phyloP scores from a whole-genome alignment of 345 rosid genomes.

The Euphorbia lathyris region DNA sequence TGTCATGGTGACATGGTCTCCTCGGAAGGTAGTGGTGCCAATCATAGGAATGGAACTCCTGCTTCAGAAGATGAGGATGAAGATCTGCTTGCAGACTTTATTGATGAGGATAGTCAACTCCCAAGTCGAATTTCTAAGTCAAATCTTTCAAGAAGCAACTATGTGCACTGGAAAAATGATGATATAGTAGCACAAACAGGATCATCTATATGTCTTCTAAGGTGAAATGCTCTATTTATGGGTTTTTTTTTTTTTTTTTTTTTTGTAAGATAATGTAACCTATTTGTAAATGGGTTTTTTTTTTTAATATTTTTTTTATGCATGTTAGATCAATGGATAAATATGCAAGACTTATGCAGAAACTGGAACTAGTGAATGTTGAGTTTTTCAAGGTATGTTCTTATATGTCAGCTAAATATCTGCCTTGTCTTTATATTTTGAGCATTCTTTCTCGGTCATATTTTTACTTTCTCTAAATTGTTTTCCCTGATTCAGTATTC shows the following conservation, averaged over 20 bases:
- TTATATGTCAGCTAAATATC: conserved; percentile 8
- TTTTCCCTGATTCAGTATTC: conserved; percentile 55
- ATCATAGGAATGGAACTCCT: conserved; percentile 50
- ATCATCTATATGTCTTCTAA: conserved; percentile 90
- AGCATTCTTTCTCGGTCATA: conserved; percentile 10
- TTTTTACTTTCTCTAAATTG: conserved; percentile 27
- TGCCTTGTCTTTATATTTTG: conserved; percentile 13
- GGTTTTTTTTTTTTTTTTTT: background rate
- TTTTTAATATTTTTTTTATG: conserved; percentile 16
- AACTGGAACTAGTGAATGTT: conserved; percentile 84
- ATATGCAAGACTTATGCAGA: conserved; percentile 98
- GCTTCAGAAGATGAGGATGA: conserved; percentile 87
- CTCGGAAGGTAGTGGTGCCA: conserved; percentile 33
- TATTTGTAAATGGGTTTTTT: conserved; percentile 6
- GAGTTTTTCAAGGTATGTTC: conserved; percentile 85
- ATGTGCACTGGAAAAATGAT: conserved; percentile 50
- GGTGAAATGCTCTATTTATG: conserved; percentile 41
- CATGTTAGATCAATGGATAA: conserved; percentile 89
- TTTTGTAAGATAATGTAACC: background rate
- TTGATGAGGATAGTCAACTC: conserved; percentile 99
- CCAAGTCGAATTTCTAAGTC: conserved; percentile 81
- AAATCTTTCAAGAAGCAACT: conserved; percentile 33
- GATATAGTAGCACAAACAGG: conserved; percentile 86
- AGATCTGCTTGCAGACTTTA: conserved; percentile 94
- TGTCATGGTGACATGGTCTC: conserved; percentile 39